phyloP scores from a whole-genome alignment of 768 basidiomycete genomes.

The Mycena galericulata region DNA sequence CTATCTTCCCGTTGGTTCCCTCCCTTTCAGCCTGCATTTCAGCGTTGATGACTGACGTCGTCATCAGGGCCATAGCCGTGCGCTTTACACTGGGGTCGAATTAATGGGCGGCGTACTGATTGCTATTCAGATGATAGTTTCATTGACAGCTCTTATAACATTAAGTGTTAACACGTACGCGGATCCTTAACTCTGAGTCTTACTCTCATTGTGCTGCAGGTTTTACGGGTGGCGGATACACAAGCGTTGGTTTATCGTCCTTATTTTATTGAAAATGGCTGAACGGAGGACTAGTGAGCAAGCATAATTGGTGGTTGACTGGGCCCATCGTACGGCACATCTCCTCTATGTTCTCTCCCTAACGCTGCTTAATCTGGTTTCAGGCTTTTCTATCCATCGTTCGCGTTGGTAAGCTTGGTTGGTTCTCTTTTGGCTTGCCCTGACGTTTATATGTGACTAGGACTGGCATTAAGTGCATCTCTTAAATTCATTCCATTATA shows the following conservation, averaged over 20 bases:
- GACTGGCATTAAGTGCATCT: constrained; percentile 13
- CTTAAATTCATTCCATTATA: no score
- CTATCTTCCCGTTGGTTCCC: constrained; percentile 16
- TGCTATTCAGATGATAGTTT: constrained; percentile 9
- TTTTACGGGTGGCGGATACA: constrained; percentile 26
- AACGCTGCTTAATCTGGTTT: not conserved
- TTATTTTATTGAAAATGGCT: not conserved
- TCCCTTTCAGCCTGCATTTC: not conserved
- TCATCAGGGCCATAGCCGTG: constrained; percentile 2
- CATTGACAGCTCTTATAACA: constrained; percentile 26
- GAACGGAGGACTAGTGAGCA: constrained; percentile 16
- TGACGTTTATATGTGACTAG: not conserved
- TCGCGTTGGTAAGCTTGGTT: not conserved
- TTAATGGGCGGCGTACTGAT: not conserved
- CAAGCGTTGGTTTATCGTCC: not conserved
- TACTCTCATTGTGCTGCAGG: not conserved
- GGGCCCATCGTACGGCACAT: constrained; percentile 16
- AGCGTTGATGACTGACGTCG: not conserved
- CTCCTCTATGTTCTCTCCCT: not conserved
- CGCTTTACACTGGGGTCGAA: not conserved
- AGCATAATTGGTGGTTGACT: constrained; percentile 30
- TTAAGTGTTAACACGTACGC: constrained; percentile 28
- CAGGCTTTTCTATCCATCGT: constrained; percentile 10
- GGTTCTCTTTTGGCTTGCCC: not conserved
- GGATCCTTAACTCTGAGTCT: not conserved